phyloP scores from a whole-genome alignment of 768 basidiomycete genomes.

The Termitomyces sp. region DNA sequence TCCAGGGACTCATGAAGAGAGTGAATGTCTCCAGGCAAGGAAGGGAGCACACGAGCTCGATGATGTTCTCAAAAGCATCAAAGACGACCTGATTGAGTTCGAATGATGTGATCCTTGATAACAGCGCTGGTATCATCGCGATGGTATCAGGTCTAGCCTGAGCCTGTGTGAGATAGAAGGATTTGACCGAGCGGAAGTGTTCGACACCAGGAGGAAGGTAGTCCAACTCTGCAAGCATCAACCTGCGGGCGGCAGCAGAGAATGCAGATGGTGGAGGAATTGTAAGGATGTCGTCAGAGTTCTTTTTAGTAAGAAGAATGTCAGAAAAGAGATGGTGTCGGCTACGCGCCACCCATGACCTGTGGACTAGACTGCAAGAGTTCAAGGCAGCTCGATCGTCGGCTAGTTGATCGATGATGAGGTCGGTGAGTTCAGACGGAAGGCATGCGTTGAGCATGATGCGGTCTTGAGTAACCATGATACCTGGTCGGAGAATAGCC shows the following conservation, averaged over 20 bases:
- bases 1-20: slow-evolving; percentile 8
- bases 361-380: slow-evolving; percentile 11
- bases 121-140: slow-evolving; percentile 2
- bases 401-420: slow-evolving; percentile 16
- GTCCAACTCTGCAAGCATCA: slow-evolving; percentile 4
- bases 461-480: neutral
- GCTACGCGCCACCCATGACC: slow-evolving; percentile 12
- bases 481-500: neutral
- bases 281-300: slow-evolving; percentile 2
- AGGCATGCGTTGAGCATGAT: neutral
- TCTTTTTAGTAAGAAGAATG: neutral
- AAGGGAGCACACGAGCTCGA: slow-evolving; percentile 8
- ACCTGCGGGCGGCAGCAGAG: slow-evolving; percentile 2
- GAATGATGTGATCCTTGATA: slow-evolving; percentile 6
- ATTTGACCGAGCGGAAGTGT: slow-evolving; percentile 4
- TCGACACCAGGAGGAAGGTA: slow-evolving; percentile 2
- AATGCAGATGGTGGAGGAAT: slow-evolving; percentile 2
- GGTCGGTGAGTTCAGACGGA: slow-evolving; percentile 15
- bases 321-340: slow-evolving; percentile 11
- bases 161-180: slow-evolving; percentile 4
- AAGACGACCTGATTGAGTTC: slow-evolving; percentile 11
- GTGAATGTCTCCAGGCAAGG: slow-evolving; percentile 8
- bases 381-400: slow-evolving; percentile 9
- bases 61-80: slow-evolving; percentile 3
- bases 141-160: neutral